Percentiles rank a stretch among this genome's conserved stretches.
Conservation (phyloP, 2,329 filamentous ascomycete genomes). For the Nothomitra cinnamomea region DNA sequence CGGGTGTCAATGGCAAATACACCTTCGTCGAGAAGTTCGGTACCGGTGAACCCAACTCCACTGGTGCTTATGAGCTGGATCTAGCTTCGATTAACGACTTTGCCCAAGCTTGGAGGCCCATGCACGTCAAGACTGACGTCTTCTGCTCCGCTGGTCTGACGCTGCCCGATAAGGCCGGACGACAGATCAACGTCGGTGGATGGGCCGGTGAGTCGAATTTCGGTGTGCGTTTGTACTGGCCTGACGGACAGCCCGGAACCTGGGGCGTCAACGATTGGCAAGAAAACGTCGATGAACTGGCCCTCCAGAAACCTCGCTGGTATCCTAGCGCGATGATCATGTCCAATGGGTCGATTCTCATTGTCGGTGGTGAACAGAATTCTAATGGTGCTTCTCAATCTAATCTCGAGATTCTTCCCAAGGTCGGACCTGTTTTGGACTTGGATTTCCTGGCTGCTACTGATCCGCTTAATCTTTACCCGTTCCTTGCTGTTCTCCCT, state of each 20-base stretch:
- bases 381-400: conserved; percentile 44
- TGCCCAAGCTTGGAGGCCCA: conserved; percentile 37
- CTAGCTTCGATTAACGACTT: conserved; percentile 36
- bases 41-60: conserved; percentile 41
- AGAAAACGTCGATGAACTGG: conserved; percentile 37
- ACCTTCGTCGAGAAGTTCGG: conserved; percentile 46
- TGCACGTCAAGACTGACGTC: conserved; percentile 48
- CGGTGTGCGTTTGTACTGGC: conserved; percentile 44
- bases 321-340: conserved; percentile 47
- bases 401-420: conserved; percentile 45
- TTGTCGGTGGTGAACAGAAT: conserved; percentile 41
- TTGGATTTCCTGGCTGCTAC: conserved; percentile 46
- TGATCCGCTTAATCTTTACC: conserved; percentile 51
- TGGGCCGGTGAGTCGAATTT: conserved; percentile 47
- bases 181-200: conserved; percentile 48
- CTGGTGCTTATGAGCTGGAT: conserved; percentile 50
- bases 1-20: conserved; percentile 41
- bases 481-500: conserved; percentile 44
- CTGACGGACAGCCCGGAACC: conserved; percentile 40
- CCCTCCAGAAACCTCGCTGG: conserved; percentile 43
- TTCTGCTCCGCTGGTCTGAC: conserved; percentile 51
- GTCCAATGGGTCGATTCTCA: conserved; percentile 46
- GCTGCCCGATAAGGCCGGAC: conserved; percentile 30
- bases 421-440: conserved; percentile 28
- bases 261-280: conserved; percentile 46